Evolutionary conservation across 2,329 filamentous ascomycete species (phyloP).

Genomic region (Arthrobotrys pseudoclavata): DNA sequence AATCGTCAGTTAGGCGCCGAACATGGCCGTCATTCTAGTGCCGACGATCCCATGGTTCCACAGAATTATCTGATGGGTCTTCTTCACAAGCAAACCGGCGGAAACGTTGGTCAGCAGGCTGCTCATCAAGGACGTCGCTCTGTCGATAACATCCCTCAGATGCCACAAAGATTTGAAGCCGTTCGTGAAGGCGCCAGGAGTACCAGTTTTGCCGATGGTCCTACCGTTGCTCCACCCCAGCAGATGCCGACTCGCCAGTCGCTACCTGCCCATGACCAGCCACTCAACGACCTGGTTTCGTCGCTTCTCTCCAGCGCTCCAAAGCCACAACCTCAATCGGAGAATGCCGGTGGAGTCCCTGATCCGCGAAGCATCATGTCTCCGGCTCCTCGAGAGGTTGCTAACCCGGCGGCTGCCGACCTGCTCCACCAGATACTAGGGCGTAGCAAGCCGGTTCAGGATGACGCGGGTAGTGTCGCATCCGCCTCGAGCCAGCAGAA

Average conservation of each 20-base stretch:
- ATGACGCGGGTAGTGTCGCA: constrained; percentile 52
- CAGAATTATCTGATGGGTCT: constrained; percentile 58
- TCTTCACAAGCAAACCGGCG: constrained; percentile 54
- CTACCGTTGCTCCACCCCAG: constrained; percentile 17
- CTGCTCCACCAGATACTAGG: constrained; percentile 89
- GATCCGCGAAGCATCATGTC: constrained; percentile 70
- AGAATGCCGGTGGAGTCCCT: constrained; percentile 65
- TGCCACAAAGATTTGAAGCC: constrained; percentile 51
- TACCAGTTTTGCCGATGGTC: constrained; percentile 50
- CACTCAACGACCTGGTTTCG: constrained; percentile 51
- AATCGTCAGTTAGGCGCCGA: constrained; percentile 54
- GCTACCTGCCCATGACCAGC: constrained; percentile 46
- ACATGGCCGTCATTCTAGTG: constrained; percentile 51
- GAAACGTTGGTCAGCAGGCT: constrained; percentile 40
- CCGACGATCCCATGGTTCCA: constrained; percentile 51
- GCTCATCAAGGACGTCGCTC: constrained; percentile 51
- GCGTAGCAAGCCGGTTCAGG: constrained; percentile 71
- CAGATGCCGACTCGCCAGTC: constrained; percentile 30
- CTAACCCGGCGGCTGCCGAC: constrained; percentile 77
- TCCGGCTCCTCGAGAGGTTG: constrained; percentile 66
- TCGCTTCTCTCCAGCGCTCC: constrained; percentile 53
- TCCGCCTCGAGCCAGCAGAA: constrained; percentile 25
- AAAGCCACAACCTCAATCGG: constrained; percentile 32
- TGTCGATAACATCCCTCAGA: constrained; percentile 53
- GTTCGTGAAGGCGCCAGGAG: constrained; percentile 55